Base-by-base conservation (phyloP, 164 flowering plant genomes). In the Liquidambar formosana region DNA sequence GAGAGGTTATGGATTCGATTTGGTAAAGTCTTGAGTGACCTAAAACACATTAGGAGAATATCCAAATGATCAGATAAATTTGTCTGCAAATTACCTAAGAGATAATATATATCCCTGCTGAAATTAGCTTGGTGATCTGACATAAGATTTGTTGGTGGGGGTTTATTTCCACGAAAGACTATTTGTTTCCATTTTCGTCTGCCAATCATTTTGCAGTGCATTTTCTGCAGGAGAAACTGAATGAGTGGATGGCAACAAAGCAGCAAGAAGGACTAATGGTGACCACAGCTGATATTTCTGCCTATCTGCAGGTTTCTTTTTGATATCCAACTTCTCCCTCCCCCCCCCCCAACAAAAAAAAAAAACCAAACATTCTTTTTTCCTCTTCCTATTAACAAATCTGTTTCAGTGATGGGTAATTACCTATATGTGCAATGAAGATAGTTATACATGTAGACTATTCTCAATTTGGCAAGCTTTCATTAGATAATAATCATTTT, bases 251-350 rank as follows among this genome's bases (percentile, higher is more conserved):
- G 48, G 19, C 48, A 54, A 23, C 38, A 26, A 66, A 56, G 49
- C 69, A 33, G 27, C 69, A 41, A 22, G 48, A 66, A 38, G 69
- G 69, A 38, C 13, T 54, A 1, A 22, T 19, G 22, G 27, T 66
- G 12, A 56, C 48, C 10, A 22, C 21, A 8, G 60, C 27, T 23
- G 69, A 53, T 25, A 38, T 66, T 10, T 38, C n/a, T 38, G 48
- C 69, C 10, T 66, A 66, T 54, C 38, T 66, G 27, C 69, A 66
- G 69, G 69, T 66, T 43, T 47, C 23, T 22, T 26, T n/a, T 49
- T 21, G 25, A 51, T 51, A 16, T 57, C 60, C 13, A 14, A 26
- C 60, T 57, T 16, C 8, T n/a, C n/a, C n/a, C n/a, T n/a, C n/a
- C n/a, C n/a, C n/a, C n/a, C n/a, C n/a, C n/a, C n/a, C n/a, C n/a